Conservation (phyloP, 1,284 basidiomycete genomes). For the Irpex sp. region DNA sequence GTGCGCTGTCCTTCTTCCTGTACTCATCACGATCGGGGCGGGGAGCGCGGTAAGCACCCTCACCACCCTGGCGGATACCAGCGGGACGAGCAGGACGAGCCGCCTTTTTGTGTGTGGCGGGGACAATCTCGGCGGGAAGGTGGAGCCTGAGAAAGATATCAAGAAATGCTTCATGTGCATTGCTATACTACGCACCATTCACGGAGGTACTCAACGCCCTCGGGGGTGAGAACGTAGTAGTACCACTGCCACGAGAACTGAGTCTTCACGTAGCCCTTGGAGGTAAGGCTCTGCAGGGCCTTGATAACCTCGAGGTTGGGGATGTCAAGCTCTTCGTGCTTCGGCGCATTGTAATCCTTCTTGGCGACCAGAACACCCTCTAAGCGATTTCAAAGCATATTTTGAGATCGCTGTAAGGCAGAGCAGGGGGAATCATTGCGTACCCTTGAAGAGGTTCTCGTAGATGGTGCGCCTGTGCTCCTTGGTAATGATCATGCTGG, state of each 20-base stretch:
- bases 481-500: constrained; percentile 87
- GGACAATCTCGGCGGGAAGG: constrained; percentile 91
- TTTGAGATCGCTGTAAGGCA: background rate
- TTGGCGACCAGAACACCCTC: constrained; percentile 99
- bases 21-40: constrained; percentile 90
- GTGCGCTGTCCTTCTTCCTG: constrained; percentile 81
- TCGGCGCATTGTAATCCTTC: constrained; percentile 97
- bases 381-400: constrained; percentile 27
- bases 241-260: constrained; percentile 97
- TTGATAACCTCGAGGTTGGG: constrained; percentile 99
- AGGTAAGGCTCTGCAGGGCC: constrained; percentile 97
- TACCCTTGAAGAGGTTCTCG: constrained; percentile 98
- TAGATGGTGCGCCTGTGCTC: constrained; percentile 84
- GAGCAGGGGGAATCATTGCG: constrained; percentile 24
- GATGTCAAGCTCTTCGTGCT: constrained; percentile 96
- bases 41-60: constrained; percentile 83
- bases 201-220: constrained; percentile 93
- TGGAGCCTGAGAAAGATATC: constrained; percentile 63
- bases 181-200: constrained; percentile 65
- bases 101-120: constrained; percentile 93
- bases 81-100: constrained; percentile 75
- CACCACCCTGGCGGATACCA: constrained; percentile 59
- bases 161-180: background rate
- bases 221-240: constrained; percentile 93
- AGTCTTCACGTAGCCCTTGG: constrained; percentile 95